Percentiles rank a stretch among this genome's conserved stretches.
Conservation (phyloP, 306 rosid species). For the Betula pendula region DNA sequence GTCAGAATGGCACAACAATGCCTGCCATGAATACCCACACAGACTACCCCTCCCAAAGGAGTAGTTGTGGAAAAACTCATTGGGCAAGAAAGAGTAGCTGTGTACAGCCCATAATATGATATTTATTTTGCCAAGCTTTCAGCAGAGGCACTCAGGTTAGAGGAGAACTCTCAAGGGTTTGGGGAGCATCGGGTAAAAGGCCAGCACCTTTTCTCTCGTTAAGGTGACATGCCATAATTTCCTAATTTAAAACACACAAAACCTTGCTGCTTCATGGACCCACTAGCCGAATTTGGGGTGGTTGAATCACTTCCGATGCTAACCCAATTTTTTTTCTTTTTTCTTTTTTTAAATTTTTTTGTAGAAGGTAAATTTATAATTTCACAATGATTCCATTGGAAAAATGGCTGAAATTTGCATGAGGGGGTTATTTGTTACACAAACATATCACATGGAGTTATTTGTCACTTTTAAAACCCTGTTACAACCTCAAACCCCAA, state of each 20-base stretch:
- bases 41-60: background rate
- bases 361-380: no score
- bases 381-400: no score
- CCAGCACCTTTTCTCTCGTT: background rate
- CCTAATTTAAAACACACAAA: background rate
- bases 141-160: slow-evolving; percentile 34
- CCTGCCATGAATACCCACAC: no score
- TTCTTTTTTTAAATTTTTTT: no score
- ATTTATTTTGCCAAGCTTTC: slow-evolving; percentile 28
- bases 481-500: no score
- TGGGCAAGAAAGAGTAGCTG: slow-evolving; percentile 12
- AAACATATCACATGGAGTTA: no score
- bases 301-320: no score
- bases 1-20: background rate
- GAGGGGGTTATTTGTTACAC: no score
- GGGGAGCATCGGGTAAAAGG: slow-evolving; percentile 21
- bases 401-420: no score
- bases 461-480: no score
- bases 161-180: slow-evolving; percentile 32
- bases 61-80: background rate
- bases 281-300: background rate
- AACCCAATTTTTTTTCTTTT: no score
- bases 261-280: slow-evolving; percentile 10
- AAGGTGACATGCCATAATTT: background rate
- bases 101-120: slow-evolving; percentile 11